phyloP scores from a whole-genome alignment of 805 yeast species.

The Lipomyces sp. region DNA sequence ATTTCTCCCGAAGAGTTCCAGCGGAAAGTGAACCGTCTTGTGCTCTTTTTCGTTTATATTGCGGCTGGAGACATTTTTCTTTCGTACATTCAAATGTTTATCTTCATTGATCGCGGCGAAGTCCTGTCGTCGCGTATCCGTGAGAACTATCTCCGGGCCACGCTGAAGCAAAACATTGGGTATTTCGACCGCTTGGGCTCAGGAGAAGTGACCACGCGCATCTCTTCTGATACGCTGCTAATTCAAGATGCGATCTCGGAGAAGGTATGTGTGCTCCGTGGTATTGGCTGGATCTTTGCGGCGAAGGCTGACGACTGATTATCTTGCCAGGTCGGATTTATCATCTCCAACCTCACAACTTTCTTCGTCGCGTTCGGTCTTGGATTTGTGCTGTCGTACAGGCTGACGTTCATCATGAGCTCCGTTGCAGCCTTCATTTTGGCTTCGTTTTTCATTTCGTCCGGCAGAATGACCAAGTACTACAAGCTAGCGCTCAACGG shows the following conservation, averaged over 20 bases:
- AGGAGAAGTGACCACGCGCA: conserved; percentile 46
- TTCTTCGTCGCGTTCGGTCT: conserved; percentile 42
- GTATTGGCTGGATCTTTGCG: background rate
- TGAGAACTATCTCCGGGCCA: conserved; percentile 38
- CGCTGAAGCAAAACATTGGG: conserved; percentile 43
- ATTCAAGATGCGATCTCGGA: conserved; percentile 46
- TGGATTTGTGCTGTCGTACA: conserved; percentile 40
- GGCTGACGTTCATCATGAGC: conserved; percentile 39
- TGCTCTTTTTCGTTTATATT: conserved; percentile 42
- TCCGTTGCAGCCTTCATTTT: conserved; percentile 38
- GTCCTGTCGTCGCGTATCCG: conserved; percentile 43
- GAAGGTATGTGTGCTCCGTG: conserved; percentile 36
- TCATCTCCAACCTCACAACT: conserved; percentile 41
- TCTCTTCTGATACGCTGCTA: conserved; percentile 42
- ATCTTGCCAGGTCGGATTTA: conserved; percentile 33
- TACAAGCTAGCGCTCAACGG: conserved; percentile 26
- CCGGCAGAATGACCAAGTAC: conserved; percentile 34
- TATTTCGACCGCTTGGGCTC: conserved; percentile 44
- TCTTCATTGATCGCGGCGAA: conserved; percentile 44
- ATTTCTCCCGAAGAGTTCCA: conserved; percentile 35
- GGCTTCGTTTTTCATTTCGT: conserved; percentile 35
- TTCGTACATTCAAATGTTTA: conserved; percentile 37
- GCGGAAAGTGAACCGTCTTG: conserved; percentile 37
- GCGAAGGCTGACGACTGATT: conserved; percentile 34
- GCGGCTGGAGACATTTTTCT: conserved; percentile 38